phyloP scores from a whole-genome alignment of 2,329 filamentous ascomycete genomes.

The Blastomyces gilchristii region DNA sequence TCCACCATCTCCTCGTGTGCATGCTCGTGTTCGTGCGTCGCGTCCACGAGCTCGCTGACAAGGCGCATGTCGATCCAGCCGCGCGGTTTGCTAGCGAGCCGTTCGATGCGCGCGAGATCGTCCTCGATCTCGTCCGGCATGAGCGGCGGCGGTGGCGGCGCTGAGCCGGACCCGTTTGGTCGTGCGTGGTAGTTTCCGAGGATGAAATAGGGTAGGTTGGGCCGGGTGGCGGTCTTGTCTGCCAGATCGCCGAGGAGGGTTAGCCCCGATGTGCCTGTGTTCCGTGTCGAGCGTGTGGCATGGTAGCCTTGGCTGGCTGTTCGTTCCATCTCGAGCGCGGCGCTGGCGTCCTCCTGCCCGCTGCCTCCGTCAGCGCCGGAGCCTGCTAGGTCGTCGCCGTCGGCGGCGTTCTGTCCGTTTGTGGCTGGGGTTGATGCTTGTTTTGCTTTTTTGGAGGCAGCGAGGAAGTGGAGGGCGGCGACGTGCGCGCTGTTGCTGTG shows the following conservation, averaged over 20 bases:
- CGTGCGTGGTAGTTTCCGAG: conserved; percentile 38
- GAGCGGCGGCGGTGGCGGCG: conserved; percentile 34
- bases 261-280: conserved; percentile 43
- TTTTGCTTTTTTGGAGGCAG: conserved; percentile 42
- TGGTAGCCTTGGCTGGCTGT: conserved; percentile 48
- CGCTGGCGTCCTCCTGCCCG: conserved; percentile 34
- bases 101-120: conserved; percentile 34
- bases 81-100: conserved; percentile 28
- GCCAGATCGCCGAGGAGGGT: conserved; percentile 49
- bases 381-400: conserved; percentile 30
- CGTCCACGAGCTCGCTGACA: conserved; percentile 30
- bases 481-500: conserved; percentile 52
- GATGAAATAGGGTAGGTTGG: conserved; percentile 38
- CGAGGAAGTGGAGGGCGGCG: conserved; percentile 49
- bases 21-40: conserved; percentile 4
- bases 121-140: conserved; percentile 41
- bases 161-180: conserved; percentile 31
- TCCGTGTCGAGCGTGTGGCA: conserved; percentile 45
- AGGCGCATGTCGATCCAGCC: conserved; percentile 35
- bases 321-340: conserved; percentile 50
- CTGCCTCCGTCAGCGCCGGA: conserved; percentile 30
- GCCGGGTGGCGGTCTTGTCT: conserved; percentile 38
- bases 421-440: conserved; percentile 29
- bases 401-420: conserved; percentile 30
- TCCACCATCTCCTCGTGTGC: conserved; percentile 19